A percentile compares a stretch with the other conserved stretches of the same genome.
Conservation (phyloP, 2,329 filamentous ascomycete species). For the Verruconis gallopava region DNA sequence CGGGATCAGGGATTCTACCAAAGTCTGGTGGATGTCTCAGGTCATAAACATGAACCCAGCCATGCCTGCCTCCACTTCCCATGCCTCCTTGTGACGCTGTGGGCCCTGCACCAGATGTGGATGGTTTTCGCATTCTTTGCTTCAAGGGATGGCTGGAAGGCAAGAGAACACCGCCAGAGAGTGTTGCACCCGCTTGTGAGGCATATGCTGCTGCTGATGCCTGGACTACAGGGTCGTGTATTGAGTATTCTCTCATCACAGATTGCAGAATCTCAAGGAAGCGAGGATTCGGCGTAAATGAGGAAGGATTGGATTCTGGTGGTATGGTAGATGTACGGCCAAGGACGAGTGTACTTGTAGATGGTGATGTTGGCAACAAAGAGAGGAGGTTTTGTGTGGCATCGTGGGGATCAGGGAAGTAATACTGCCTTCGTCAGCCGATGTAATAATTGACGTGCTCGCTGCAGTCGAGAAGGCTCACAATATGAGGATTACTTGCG, state of each 20-base stretch:
- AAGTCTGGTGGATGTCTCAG: slow-evolving; percentile 47
- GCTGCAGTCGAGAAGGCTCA: no score
- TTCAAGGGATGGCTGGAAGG: slow-evolving; percentile 15
- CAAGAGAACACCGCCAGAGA: slow-evolving; percentile 35
- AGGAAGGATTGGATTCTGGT: slow-evolving; percentile 35
- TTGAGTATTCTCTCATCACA: slow-evolving; percentile 40
- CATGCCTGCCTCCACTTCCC: slow-evolving; percentile 44
- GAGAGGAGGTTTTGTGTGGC: slow-evolving; percentile 36
- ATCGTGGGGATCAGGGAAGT: slow-evolving; percentile 32
- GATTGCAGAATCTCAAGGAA: slow-evolving; percentile 45
- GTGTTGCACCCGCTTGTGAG: slow-evolving; percentile 25
- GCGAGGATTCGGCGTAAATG: slow-evolving; percentile 41
- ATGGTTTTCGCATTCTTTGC: slow-evolving; percentile 15
- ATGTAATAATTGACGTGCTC: slow-evolving; percentile 2
- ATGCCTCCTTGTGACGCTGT: slow-evolving; percentile 46
- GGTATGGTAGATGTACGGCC: slow-evolving; percentile 42
- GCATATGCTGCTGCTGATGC: slow-evolving; percentile 48
- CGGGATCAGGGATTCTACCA: slow-evolving; percentile 51
- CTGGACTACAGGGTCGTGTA: slow-evolving; percentile 42
- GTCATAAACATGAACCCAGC: slow-evolving; percentile 52
- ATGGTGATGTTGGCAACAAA: slow-evolving; percentile 42
- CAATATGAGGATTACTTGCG: slow-evolving; percentile 31
- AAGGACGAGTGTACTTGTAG: slow-evolving; percentile 40
- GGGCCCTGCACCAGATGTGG: slow-evolving; percentile 38
- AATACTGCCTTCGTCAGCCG: slow-evolving; percentile 33